Percentiles rank a stretch among this genome's conserved stretches.
phyloP scores from a whole-genome alignment of 345 rosid genomes.

The Turnera subulata region DNA sequence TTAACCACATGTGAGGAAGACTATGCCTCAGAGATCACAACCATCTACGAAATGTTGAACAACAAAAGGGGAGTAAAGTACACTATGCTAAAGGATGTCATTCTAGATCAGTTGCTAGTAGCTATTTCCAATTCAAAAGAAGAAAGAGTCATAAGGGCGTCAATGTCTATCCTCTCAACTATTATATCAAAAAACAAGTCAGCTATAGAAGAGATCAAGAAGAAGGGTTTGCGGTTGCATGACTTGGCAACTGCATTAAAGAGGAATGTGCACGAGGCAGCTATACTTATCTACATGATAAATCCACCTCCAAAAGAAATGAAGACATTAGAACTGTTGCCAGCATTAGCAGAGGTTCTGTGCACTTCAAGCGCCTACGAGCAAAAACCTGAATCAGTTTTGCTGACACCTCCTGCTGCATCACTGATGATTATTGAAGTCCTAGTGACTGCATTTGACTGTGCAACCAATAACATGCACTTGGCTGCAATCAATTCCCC shows the following conservation, averaged over 20 bases:
- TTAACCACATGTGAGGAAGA: constrained; percentile 47
- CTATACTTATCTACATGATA: constrained; percentile 64
- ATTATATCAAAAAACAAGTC: constrained; percentile 54
- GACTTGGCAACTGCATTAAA: constrained; percentile 71
- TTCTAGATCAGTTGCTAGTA: constrained; percentile 61
- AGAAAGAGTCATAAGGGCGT: constrained; percentile 60
- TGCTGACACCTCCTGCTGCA: constrained; percentile 73
- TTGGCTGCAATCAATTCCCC: constrained; percentile 77
- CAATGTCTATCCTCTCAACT: constrained; percentile 56
- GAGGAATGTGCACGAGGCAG: constrained; percentile 77
- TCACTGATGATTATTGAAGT: constrained; percentile 88
- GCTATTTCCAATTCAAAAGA: constrained; percentile 74
- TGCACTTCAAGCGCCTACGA: constrained; percentile 42
- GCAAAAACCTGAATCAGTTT: constrained; percentile 30
- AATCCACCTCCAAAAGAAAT: constrained; percentile 84
- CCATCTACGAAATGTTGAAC: constrained; percentile 61
- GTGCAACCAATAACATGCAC: constrained; percentile 59
- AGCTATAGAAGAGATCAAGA: constrained; percentile 61
- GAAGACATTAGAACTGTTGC: constrained; percentile 75
- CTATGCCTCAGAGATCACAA: constrained; percentile 54
- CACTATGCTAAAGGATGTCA: constrained; percentile 56
- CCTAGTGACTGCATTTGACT: constrained; percentile 74
- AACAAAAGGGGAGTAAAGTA: constrained; percentile 57
- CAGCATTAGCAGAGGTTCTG: constrained; percentile 64
- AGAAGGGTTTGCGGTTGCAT: constrained; percentile 52